Percentiles rank a stretch among this genome's conserved stretches.
phyloP scores from a whole-genome alignment of 1,139 yeast species.

The Magnusiomyces fungicola region DNA sequence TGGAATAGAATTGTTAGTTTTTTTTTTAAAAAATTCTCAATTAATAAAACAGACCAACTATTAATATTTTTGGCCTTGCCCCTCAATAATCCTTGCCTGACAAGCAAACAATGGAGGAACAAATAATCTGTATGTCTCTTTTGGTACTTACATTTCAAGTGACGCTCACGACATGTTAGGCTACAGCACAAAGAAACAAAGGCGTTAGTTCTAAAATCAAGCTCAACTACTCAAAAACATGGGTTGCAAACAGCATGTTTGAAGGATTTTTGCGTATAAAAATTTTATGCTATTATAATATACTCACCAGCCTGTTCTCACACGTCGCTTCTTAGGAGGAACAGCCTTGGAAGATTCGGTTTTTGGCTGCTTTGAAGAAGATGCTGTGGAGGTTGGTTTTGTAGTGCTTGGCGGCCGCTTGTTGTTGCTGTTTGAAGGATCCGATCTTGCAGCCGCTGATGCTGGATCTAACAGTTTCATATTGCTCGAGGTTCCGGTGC shows the following conservation, averaged over 20 bases:
- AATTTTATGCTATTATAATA: neutral
- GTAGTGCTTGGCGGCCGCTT: neutral
- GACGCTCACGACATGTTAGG: slow-evolving; percentile 17
- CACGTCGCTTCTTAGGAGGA: slow-evolving; percentile 13
- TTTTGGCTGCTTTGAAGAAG: slow-evolving; percentile 1
- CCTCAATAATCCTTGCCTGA: too few species aligned
- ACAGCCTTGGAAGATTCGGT: neutral
- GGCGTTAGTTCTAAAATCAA: neutral
- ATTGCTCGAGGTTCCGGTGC: too few species aligned
- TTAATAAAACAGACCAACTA: too few species aligned
- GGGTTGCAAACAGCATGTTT: neutral
- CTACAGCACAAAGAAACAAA: slow-evolving; percentile 8
- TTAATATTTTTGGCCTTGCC: too few species aligned
- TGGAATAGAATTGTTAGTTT: neutral
- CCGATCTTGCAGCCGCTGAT: too few species aligned
- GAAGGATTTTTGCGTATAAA: neutral
- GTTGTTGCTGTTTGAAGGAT: neutral
- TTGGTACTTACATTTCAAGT: slow-evolving; percentile 16
- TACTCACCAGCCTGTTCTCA: slow-evolving; percentile 12
- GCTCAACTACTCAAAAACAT: neutral
- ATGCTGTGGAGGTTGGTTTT: neutral
- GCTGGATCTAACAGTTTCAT: too few species aligned
- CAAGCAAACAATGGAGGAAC: neutral
- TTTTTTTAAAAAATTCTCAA: neutral
- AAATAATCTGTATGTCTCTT: neutral